Evolutionary conservation across 1,284 basidiomycete genomes (phyloP).

Genomic region (Athelia psychrophila): DNA sequence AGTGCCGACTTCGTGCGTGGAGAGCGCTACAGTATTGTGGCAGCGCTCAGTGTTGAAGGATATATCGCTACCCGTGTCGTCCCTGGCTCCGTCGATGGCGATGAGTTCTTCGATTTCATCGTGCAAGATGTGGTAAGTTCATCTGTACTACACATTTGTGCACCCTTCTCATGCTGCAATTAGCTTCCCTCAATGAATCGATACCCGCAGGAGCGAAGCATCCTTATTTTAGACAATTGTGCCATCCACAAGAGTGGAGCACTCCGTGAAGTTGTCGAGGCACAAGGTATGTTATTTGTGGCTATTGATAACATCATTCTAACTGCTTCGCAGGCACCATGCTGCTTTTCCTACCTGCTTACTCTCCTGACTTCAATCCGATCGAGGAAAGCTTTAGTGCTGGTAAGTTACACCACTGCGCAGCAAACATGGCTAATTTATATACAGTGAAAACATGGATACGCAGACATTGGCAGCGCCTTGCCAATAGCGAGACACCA

Average conservation of each 20-base stretch:
- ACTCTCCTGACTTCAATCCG: conserved; percentile 30
- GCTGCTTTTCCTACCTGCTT: conserved; percentile 25
- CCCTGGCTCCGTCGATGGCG: conserved; percentile 20
- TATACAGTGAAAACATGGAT: conserved; percentile 20
- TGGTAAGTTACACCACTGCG: conserved; percentile 5
- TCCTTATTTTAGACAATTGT: conserved; percentile 28
- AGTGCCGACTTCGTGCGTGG: conserved; percentile 8
- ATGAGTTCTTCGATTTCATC: conserved; percentile 21
- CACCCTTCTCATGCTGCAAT: not conserved
- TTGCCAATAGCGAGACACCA: conserved; percentile 11
- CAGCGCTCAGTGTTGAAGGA: conserved; percentile 16
- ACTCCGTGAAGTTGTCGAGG: conserved; percentile 18
- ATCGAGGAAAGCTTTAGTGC: conserved; percentile 28
- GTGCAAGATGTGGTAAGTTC: conserved; percentile 17
- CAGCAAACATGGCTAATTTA: not conserved
- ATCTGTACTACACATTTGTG: not conserved
- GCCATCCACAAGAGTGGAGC: conserved; percentile 22
- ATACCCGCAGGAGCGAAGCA: conserved; percentile 22
- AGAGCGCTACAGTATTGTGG: conserved; percentile 9
- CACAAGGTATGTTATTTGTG: not conserved
- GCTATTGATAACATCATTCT: conserved; percentile 1
- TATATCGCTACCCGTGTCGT: conserved; percentile 22
- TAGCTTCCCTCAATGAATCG: conserved; percentile 24
- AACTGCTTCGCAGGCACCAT: conserved; percentile 11
- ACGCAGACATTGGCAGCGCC: conserved; percentile 8